Base-by-base conservation (phyloP, 495 filamentous ascomycete genomes). In the Bacidia rubella region DNA sequence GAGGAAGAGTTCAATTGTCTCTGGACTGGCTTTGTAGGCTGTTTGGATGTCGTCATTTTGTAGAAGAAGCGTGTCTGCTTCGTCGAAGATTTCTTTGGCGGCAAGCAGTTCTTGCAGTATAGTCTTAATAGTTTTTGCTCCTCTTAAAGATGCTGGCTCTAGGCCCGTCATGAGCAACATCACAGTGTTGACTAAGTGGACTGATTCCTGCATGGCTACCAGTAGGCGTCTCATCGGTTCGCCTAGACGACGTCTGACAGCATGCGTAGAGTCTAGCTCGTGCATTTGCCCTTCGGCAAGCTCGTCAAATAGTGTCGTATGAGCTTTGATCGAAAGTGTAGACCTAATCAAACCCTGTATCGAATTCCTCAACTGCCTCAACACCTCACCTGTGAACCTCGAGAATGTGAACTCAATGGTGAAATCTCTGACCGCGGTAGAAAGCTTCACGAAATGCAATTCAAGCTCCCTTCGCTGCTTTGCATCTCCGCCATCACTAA, bases 341-440 rank as follows among this genome's bases (percentile, higher is more conserved):
- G 71, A 61, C 54, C 76, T 65, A 51, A 78, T 71, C 9, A 75
- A 71, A 2, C 61, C 69, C 57, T 80, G 76, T 32, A 78, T 66
- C 12, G 69, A 61, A 57, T 78, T 78, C 45, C 76, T 70, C 43
- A 78, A 60, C 2, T 57, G 56, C 38, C 62, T 51, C 5, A 73
- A 63, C 60, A 78, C 73, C n/a, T 65, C 61, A 0, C 74, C 73
- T 17, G 57, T 52, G 39, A 78, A 72, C 2, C 67, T 66, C 1
- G 74, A 75, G 9, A 75, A 54, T 5, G 75, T 69, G 22, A 76
- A 68, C 43, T 78, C 77, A 53, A 76, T 68, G 1, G 68, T 66
- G 47, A 80, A 67, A 56, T 80, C 76, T 61, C 76, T 62, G 47
- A 77, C 66, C 1, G 67, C 73, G 57, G 75, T 69, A 24, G 76